These are phyloP conservation scores for Metschnikowia cerradonensis DNA, from an alignment of 805 yeast species.

Conservation along the genomic window DNA sequence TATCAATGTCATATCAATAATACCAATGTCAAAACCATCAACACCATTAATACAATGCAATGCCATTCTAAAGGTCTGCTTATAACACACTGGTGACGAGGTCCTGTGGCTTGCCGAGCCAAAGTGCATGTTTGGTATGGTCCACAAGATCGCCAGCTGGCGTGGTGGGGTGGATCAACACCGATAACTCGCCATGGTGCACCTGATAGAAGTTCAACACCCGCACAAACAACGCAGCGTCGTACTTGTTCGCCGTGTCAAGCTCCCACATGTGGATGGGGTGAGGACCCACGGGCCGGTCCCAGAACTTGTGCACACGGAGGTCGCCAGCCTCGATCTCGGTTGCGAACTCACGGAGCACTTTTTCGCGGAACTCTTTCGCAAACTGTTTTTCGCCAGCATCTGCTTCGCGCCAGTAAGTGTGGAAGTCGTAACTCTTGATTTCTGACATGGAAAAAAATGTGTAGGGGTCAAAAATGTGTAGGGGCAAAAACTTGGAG, in stretches of 20 bases:
- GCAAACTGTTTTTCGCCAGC: slow-evolving; percentile 34
- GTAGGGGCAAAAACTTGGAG: too few relatives aligned
- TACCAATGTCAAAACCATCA: too few relatives aligned
- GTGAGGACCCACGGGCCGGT: slow-evolving; percentile 54
- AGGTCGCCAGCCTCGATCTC: slow-evolving; percentile 41
- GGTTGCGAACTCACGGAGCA: slow-evolving; percentile 37
- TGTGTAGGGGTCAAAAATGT: too few relatives aligned
- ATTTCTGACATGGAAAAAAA: slow-evolving; percentile 2
- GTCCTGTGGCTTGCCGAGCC: slow-evolving; percentile 48
- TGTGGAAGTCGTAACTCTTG: slow-evolving; percentile 48
- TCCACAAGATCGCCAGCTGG: slow-evolving; percentile 40
- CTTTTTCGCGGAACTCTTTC: slow-evolving; percentile 33
- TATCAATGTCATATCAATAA: too few relatives aligned
- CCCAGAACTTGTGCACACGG: slow-evolving; percentile 44
- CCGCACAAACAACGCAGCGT: slow-evolving; percentile 40
- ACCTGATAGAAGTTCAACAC: slow-evolving; percentile 50
- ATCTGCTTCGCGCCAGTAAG: slow-evolving; percentile 43
- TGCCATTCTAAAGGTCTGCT: too few relatives aligned
- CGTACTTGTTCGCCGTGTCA: slow-evolving; percentile 33
- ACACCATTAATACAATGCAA: too few relatives aligned
- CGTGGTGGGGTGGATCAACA: slow-evolving; percentile 51
- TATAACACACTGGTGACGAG: slow-evolving; percentile 7
- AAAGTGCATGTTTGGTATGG: slow-evolving; percentile 52
- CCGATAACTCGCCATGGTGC: slow-evolving; percentile 50
- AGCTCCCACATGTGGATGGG: slow-evolving; percentile 57